A percentile compares a stretch with the other conserved stretches of the same genome.
Conservation (phyloP, 306 rosid species). For the Rubus parviflorus region DNA sequence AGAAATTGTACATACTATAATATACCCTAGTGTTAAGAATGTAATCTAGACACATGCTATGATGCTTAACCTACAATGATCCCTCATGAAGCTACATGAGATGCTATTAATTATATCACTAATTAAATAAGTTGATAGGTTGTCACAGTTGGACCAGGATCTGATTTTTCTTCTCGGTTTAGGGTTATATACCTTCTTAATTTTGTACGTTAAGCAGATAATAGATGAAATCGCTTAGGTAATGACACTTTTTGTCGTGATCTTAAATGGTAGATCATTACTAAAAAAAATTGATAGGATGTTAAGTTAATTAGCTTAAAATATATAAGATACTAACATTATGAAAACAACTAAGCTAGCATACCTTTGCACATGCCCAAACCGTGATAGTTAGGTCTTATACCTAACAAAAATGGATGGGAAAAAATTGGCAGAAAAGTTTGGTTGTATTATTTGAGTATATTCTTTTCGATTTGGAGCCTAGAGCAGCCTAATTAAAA, state of each 20-base stretch:
- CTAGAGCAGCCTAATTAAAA: not conserved
- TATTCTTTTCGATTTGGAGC: not conserved
- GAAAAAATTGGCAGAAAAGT: not conserved
- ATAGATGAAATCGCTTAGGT: no score
- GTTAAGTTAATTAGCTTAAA: not conserved
- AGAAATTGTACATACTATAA: not conserved
- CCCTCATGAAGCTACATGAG: not conserved
- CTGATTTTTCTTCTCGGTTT: no score
- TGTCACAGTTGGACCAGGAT: not conserved
- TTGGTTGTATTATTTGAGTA: slow-evolving; percentile 8
- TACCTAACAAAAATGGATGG: slow-evolving; percentile 27
- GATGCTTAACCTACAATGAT: slow-evolving; percentile 22
- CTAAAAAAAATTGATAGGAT: no score
- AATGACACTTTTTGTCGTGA: no score
- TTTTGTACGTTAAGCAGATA: no score
- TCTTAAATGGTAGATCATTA: no score
- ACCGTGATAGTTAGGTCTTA: slow-evolving; percentile 43
- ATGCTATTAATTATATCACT: not conserved
- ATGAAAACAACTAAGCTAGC: slow-evolving; percentile 28
- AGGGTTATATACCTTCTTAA: no score
- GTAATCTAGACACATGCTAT: slow-evolving; percentile 38
- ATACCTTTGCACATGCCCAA: slow-evolving; percentile 23
- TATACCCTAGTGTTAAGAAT: slow-evolving; percentile 25
- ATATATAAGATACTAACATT: not conserved
- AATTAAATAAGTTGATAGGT: slow-evolving; percentile 6